These are phyloP conservation scores for Cetraspora pellucida DNA, from an alignment of 192 early-diverging fungal genomes.

Conservation along the genomic window DNA sequence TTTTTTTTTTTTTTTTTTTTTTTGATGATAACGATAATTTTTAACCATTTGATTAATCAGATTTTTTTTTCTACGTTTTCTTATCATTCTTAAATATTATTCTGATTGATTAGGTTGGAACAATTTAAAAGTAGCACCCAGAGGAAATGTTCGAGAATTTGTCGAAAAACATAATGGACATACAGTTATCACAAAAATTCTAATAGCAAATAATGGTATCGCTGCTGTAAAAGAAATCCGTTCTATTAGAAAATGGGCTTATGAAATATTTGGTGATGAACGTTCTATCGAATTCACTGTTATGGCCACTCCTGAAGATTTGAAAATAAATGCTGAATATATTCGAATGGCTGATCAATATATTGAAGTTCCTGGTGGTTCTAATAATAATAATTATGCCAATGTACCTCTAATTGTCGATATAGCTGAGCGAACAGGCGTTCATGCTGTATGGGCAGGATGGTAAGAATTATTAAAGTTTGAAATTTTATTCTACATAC, in stretches of 20 bases:
- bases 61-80: background rate
- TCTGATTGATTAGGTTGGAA: constrained; percentile 63
- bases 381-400: constrained; percentile 98
- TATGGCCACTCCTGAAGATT: constrained; percentile 98
- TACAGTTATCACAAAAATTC: constrained; percentile 89
- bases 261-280: constrained; percentile 97
- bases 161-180: constrained; percentile 77
- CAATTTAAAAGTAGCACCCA: constrained; percentile 61
- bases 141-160: constrained; percentile 72
- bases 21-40: too few relatives aligned
- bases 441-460: constrained; percentile 96
- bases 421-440: constrained; percentile 93
- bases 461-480: constrained; percentile 57
- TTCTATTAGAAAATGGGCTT: constrained; percentile 97
- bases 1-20: too few relatives aligned
- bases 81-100: background rate
- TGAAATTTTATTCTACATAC: too few relatives aligned
- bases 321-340: constrained; percentile 97
- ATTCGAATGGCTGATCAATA: constrained; percentile 99
- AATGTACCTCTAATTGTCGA: constrained; percentile 99
- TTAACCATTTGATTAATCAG: too few relatives aligned
- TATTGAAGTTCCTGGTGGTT: constrained; percentile 96
- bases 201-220: constrained; percentile 99
- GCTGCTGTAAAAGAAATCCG: constrained; percentile 99
- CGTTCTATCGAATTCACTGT: constrained; percentile 93